Evolutionary conservation across 306 rosid species (phyloP).

Genomic region (Hylodesmum podocarpum): DNA sequence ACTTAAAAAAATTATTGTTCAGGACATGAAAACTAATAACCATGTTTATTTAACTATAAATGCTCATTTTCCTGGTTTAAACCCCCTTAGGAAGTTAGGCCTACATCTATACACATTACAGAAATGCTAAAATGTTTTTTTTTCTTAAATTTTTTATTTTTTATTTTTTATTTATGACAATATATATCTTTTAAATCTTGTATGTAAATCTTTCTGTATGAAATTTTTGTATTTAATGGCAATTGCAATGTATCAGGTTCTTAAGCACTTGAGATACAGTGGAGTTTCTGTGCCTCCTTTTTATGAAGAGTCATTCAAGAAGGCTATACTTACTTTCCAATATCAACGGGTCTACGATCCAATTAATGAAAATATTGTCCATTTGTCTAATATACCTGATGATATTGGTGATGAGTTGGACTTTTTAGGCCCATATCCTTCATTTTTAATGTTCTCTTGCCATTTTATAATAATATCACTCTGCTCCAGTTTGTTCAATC

Average conservation of each 20-base stretch:
- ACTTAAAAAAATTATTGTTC: background rate
- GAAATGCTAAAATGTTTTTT: background rate
- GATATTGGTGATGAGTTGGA: slow-evolving; percentile 60
- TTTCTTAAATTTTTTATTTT: too few relatives aligned
- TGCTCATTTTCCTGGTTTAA: background rate
- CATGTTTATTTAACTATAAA: background rate
- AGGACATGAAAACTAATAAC: background rate
- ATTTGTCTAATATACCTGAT: slow-evolving; percentile 55
- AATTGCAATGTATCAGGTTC: slow-evolving; percentile 55
- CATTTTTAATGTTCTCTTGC: background rate
- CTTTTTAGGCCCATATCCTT: slow-evolving; percentile 98
- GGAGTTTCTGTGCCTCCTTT: slow-evolving; percentile 73
- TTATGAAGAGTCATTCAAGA: slow-evolving; percentile 88
- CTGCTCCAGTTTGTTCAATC: slow-evolving; percentile 25
- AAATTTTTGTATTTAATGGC: slow-evolving; percentile 28
- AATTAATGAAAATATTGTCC: slow-evolving; percentile 59
- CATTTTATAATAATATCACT: background rate
- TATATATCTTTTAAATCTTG: background rate
- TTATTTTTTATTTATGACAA: background rate
- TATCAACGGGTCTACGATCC: slow-evolving; percentile 88
- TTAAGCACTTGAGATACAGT: slow-evolving; percentile 80
- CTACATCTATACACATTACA: background rate
- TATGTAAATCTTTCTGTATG: background rate
- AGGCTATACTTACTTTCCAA: slow-evolving; percentile 80
- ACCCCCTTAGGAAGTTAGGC: slow-evolving; percentile 8